Base-by-base conservation (phyloP, 2,329 filamentous ascomycete genomes). In the Beauveria sp. region DNA sequence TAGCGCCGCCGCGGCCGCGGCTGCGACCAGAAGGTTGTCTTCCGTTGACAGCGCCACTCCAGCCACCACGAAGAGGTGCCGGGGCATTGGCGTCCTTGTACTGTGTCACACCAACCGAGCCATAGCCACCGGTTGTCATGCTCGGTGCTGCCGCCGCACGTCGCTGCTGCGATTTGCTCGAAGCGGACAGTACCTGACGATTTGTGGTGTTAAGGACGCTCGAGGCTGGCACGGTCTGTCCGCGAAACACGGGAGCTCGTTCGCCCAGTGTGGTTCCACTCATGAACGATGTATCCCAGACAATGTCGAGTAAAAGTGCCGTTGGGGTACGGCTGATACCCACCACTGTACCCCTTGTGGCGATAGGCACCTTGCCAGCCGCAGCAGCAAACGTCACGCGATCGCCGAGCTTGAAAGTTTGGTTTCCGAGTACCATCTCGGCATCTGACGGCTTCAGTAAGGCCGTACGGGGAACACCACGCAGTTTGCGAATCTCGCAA, bases 231-330 rank as follows among this genome's bases (percentile, higher is more conserved):
- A 99, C 92, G 0, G 95, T 97, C 72, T 95, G 93, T 58, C 95
- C 95, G 42, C 93, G 87, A 85, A 99, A 99, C 43, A 91, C 87
- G 28, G 92, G 91, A 71, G 93, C 96, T 63, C 95, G 88, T 62
- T 93, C 92, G 63, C 91, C 90, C 18, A 99, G 82, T 0, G 90
- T 95, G 1, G 93, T 97, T 65, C 95, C 95, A 70, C 92, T 96
- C 93, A 99, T 98, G 75, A 99, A 99, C 0, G 91, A 89, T 14
- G 86, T 85, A 72, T 99, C 96, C 75, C 96, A 99, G 8, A 99
- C 88, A 62, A 98, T 85, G 72, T 99, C 95, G 43, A 99, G 81
- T 62, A 97, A 82, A 52, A 90, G 84, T 28, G 88, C 88, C 61
- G 90, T 89, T 22, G 92, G 83, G 34, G 93, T 97, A 61, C 91